Conservation (phyloP, 306 rosid species). For the Mimosa bimucronata region DNA sequence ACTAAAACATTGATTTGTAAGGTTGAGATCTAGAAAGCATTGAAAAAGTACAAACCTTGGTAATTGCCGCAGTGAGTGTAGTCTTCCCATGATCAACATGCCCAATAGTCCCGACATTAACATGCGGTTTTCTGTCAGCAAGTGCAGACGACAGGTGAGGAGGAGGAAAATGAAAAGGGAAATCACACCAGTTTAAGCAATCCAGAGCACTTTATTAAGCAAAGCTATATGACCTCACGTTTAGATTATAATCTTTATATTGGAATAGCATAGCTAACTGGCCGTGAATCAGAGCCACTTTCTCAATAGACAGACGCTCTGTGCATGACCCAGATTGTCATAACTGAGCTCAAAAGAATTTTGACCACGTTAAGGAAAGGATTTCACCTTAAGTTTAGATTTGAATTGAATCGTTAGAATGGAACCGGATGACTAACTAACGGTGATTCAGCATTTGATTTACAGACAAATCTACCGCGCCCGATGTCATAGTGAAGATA, state of each 20-base stretch:
- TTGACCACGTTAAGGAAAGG: background rate
- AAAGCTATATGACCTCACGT: background rate
- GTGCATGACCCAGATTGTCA: background rate
- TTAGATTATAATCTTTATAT: background rate
- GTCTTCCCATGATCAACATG: conserved; percentile 99
- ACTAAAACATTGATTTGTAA: background rate
- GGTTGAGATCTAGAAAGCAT: background rate
- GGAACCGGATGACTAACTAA: background rate
- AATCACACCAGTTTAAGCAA: background rate
- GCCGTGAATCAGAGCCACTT: background rate
- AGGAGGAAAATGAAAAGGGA: conserved; percentile 7
- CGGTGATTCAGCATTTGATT: background rate
- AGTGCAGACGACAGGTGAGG: background rate
- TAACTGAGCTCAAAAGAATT: background rate
- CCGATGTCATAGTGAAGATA: background rate
- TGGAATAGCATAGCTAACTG: background rate
- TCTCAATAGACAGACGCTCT: background rate
- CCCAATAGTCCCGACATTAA: conserved; percentile 90
- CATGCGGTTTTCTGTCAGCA: conserved; percentile 80
- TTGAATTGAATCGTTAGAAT: background rate
- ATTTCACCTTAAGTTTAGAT: background rate
- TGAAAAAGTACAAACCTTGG: conserved; percentile 63
- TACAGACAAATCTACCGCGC: background rate
- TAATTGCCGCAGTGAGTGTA: conserved; percentile 94
- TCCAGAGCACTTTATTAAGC: background rate